phyloP scores from a whole-genome alignment of 192 early-diverging fungal genomes.

The Neocallimastix lanati region DNA sequence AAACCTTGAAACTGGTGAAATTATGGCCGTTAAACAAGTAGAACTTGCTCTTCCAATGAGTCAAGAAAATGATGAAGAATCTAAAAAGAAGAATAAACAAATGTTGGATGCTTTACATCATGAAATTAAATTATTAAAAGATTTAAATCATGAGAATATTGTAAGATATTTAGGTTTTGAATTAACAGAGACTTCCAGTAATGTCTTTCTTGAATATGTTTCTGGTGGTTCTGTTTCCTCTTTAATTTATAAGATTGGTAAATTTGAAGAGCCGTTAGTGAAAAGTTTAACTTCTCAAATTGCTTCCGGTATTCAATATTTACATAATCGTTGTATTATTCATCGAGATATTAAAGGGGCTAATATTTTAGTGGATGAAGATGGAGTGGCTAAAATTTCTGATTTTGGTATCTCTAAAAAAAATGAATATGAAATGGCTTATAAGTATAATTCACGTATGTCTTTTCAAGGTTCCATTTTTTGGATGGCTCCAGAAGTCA shows the following conservation, averaged over 20 bases:
- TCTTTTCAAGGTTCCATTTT: conserved; percentile 89
- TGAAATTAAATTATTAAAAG: conserved; percentile 78
- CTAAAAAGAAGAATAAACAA: not conserved
- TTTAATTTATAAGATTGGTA: conserved; percentile 65
- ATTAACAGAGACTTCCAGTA: conserved; percentile 52
- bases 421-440: conserved; percentile 20
- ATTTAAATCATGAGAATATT: conserved; percentile 86
- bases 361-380: conserved; percentile 65
- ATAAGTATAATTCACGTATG: conserved; percentile 29
- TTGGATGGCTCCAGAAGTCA: conserved; percentile 99
- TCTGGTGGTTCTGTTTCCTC: conserved; percentile 88
- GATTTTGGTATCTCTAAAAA: conserved; percentile 99
- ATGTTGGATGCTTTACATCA: conserved; percentile 59
- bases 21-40: conserved; percentile 98
- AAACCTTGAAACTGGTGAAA: conserved; percentile 66
- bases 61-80: conserved; percentile 31
- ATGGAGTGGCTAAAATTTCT: conserved; percentile 88
- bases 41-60: conserved; percentile 53
- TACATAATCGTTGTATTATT: conserved; percentile 86
- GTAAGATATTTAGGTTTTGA: conserved; percentile 88
- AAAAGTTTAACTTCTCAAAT: conserved; percentile 78
- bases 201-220: conserved; percentile 95
- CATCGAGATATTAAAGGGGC: conserved; percentile 85
- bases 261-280: conserved; percentile 67
- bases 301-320: conserved; percentile 77